Evolutionary conservation across 1,284 basidiomycete species (phyloP).

Genomic region (Lignosus rhinocerotis): DNA sequence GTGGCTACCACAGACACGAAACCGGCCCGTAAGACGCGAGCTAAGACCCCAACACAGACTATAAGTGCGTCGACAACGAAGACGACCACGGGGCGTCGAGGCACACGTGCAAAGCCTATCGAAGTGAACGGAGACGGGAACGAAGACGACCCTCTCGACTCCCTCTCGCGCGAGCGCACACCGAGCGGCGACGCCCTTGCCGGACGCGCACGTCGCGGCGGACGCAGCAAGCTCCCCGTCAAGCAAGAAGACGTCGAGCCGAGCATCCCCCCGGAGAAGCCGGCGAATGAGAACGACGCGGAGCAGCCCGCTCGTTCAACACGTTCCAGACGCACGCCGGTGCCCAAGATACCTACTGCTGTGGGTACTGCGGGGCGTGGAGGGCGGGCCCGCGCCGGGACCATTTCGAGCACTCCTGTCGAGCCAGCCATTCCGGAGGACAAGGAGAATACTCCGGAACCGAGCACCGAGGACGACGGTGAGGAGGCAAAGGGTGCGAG

Average conservation of each 20-base stretch:
- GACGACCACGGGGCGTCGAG: conserved; percentile 17
- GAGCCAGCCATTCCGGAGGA: conserved; percentile 26
- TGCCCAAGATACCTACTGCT: conserved; percentile 17
- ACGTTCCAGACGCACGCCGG: conserved; percentile 17
- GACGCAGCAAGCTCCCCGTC: conserved; percentile 27
- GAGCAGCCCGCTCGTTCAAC: conserved; percentile 9
- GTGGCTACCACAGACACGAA: conserved; percentile 12
- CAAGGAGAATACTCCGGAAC: conserved; percentile 45
- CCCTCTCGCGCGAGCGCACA: conserved; percentile 14
- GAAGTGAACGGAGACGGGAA: conserved; percentile 22
- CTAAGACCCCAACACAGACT: conserved; percentile 25
- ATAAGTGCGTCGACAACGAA: conserved; percentile 10
- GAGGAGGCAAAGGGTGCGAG: conserved; percentile 15
- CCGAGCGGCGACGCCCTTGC: conserved; percentile 15
- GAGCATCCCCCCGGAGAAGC: background rate
- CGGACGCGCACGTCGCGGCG: conserved; percentile 23
- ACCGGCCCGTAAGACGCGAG: conserved; percentile 23
- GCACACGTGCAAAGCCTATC: conserved; percentile 21
- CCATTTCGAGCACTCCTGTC: conserved; percentile 2
- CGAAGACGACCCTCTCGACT: conserved; percentile 26
- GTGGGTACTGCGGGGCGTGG: conserved; percentile 19
- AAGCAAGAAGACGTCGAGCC: conserved; percentile 31
- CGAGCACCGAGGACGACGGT: conserved; percentile 27
- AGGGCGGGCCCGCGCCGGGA: conserved; percentile 11
- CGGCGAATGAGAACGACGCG: background rate